Evolutionary conservation across 2,329 filamentous ascomycete species (phyloP).

Genomic region (Beauveria rudraprayagi): DNA sequence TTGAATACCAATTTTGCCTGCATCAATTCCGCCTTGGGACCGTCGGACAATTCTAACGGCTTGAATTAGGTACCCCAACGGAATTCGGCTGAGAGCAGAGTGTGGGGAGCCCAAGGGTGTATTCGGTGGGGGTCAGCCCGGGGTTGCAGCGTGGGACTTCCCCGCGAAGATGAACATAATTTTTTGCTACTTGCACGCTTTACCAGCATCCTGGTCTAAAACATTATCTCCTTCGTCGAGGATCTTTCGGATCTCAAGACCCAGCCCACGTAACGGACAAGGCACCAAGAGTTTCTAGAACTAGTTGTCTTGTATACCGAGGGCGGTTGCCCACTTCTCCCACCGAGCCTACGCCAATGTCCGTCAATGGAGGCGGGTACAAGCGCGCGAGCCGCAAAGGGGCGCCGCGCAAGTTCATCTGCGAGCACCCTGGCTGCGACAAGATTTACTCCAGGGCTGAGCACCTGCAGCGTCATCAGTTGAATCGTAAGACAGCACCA

Average conservation of each 20-base stretch:
- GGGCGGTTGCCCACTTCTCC: not conserved
- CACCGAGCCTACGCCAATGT: not conserved
- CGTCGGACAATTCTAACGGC: not conserved
- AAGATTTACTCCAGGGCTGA: slow-evolving; percentile 76
- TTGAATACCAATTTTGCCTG: not conserved
- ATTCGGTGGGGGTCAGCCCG: slow-evolving; percentile 12
- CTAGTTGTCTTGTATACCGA: not conserved
- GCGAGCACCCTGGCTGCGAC: slow-evolving; percentile 63
- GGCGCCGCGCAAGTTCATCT: slow-evolving; percentile 47
- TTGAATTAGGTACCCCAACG: slow-evolving; percentile 1
- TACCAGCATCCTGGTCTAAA: not conserved
- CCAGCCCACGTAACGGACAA: not conserved
- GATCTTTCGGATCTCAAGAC: not conserved
- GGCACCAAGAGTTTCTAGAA: not conserved
- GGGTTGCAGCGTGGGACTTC: slow-evolving; percentile 4
- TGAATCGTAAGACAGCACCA: slow-evolving; percentile 58
- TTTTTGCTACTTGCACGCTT: slow-evolving; percentile 4
- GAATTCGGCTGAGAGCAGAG: not conserved
- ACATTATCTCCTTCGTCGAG: not conserved
- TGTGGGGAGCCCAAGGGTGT: not conserved
- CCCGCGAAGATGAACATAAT: not conserved
- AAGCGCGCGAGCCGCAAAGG: slow-evolving; percentile 46
- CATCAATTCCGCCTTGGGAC: not conserved
- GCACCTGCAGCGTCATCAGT: slow-evolving; percentile 71
- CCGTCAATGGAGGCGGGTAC: slow-evolving; percentile 24